Percentiles rank a stretch among this genome's conserved stretches.
Evolutionary conservation across 192 early-diverging fungal species (phyloP).

Genomic region (Coemansia interrupta): DNA sequence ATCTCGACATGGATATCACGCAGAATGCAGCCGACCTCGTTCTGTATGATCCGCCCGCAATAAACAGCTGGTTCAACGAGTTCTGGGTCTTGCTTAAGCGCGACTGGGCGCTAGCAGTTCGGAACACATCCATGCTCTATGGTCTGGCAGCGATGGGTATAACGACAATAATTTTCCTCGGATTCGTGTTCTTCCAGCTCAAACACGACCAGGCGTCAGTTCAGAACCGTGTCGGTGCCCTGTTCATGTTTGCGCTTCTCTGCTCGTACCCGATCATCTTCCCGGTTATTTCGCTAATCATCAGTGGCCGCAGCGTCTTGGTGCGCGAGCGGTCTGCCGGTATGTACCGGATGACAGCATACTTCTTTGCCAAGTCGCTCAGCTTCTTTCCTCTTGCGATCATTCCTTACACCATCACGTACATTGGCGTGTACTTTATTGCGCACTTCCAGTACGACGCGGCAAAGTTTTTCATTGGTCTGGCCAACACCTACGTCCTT

Average conservation of each 20-base stretch:
- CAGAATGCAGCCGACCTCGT: not conserved
- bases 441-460: constrained; percentile 12
- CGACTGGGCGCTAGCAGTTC: not conserved
- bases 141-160: constrained; percentile 5
- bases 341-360: constrained; percentile 53
- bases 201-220: constrained; percentile 11
- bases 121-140: not conserved
- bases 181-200: constrained; percentile 43
- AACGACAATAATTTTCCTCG: constrained; percentile 28
- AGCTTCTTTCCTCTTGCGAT: constrained; percentile 21
- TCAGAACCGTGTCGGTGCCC: constrained; percentile 21
- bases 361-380: constrained; percentile 55
- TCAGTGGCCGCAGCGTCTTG: constrained; percentile 34
- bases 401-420: constrained; percentile 1
- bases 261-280: constrained; percentile 45
- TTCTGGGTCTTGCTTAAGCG: not conserved
- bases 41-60: not conserved
- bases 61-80: constrained; percentile 6
- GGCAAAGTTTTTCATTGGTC: constrained; percentile 3
- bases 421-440: constrained; percentile 9
- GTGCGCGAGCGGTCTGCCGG: constrained; percentile 56
- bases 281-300: constrained; percentile 30
- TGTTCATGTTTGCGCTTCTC: constrained; percentile 26
- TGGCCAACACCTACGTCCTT: constrained; percentile 1
- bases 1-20: not conserved